Evolutionary conservation across 2,329 filamentous ascomycete species (phyloP).

Genomic region (Polytolypa hystricis): DNA sequence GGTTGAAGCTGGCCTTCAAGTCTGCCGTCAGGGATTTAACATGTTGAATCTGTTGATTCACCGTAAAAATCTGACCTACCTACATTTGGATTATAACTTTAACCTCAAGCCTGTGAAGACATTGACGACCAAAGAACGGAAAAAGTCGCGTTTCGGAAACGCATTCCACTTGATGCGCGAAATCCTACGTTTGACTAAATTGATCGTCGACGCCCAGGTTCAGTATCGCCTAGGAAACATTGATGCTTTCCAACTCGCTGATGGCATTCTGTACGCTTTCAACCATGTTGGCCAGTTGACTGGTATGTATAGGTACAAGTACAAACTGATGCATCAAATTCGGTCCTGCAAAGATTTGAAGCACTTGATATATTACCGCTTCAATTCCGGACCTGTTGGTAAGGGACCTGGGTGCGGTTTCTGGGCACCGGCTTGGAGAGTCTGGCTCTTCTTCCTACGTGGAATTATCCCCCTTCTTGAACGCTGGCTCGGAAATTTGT

Average conservation of each 20-base stretch:
- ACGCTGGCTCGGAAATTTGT: constrained; percentile 90
- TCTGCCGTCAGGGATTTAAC: constrained; percentile 96
- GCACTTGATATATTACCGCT: constrained; percentile 97
- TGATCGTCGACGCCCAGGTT: constrained; percentile 97
- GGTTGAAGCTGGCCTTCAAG: constrained; percentile 97
- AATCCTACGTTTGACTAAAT: constrained; percentile 86
- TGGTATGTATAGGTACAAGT: constrained; percentile 99
- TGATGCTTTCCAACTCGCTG: constrained; percentile 94
- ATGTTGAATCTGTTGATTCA: constrained; percentile 98
- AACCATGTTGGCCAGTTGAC: constrained; percentile 98
- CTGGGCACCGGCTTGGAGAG: constrained; percentile 97
- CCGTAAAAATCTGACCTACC: constrained; percentile 93
- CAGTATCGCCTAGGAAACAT: constrained; percentile 97
- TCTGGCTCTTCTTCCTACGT: constrained; percentile 99
- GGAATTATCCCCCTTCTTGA: constrained; percentile 95
- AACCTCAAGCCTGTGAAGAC: constrained; percentile 99
- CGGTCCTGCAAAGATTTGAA: constrained; percentile 98
- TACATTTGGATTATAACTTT: constrained; percentile 99
- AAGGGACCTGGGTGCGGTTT: constrained; percentile 98
- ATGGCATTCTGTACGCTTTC: constrained; percentile 98
- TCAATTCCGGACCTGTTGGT: constrained; percentile 92
- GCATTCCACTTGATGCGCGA: constrained; percentile 99
- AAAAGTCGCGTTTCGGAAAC: constrained; percentile 98
- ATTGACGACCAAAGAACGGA: constrained; percentile 93
- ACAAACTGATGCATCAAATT: constrained; percentile 99